These are phyloP conservation scores for Brassica cretica DNA, from an alignment of 345 rosid genomes.

Conservation along the genomic window DNA sequence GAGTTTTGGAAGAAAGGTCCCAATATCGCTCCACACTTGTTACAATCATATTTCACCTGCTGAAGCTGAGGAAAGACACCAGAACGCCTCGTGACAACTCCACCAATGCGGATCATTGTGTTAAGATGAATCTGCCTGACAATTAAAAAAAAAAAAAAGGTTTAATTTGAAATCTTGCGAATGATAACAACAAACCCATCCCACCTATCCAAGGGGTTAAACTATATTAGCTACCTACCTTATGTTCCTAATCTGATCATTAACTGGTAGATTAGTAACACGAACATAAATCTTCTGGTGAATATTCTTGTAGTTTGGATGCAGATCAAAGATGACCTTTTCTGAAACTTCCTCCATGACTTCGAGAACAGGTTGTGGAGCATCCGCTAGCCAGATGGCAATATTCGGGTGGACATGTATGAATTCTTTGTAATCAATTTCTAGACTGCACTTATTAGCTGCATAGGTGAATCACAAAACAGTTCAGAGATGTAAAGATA, in stretches of 20 bases:
- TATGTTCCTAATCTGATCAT: constrained; percentile 92
- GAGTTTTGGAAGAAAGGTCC: constrained; percentile 98
- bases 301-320: constrained; percentile 83
- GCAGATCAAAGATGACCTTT: constrained; percentile 79
- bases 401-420: constrained; percentile 90
- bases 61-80: constrained; percentile 98
- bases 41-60: constrained; percentile 97
- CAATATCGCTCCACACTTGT: constrained; percentile 84
- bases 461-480: constrained; percentile 11
- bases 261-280: constrained; percentile 81
- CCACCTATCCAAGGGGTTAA: no score
- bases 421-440: constrained; percentile 88
- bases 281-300: constrained; percentile 88
- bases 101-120: constrained; percentile 98
- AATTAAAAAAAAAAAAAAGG: constrained; percentile 1
- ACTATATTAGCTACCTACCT: constrained; percentile 46
- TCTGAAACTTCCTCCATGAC: constrained; percentile 92
- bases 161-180: constrained; percentile 3
- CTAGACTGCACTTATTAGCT: constrained; percentile 93
- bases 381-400: constrained; percentile 98
- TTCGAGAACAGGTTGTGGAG: constrained; percentile 94
- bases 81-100: constrained; percentile 94
- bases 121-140: constrained; percentile 93
- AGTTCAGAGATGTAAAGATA: neutral
- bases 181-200: no score